Percentiles rank a stretch among this genome's conserved stretches.
These are phyloP conservation scores for Nicotiana sylvestris DNA, from an alignment of 257 asterid genomes.

Conservation along the genomic window DNA sequence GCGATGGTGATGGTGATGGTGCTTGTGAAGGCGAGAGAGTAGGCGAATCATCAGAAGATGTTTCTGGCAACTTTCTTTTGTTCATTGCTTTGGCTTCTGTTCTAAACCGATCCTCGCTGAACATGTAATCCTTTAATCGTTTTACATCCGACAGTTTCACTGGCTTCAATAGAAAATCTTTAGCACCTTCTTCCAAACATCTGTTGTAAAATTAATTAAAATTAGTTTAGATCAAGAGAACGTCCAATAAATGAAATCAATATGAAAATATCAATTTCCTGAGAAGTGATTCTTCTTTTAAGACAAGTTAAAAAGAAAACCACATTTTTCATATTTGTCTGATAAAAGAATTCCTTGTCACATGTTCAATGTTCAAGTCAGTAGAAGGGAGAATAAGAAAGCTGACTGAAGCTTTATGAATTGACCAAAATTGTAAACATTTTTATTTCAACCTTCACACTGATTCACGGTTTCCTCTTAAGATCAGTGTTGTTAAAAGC, in stretches of 20 bases:
- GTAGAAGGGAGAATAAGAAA: no score
- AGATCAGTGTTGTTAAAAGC: no score
- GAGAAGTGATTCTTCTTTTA: background rate
- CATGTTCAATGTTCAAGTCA: no score
- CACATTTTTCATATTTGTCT: background rate
- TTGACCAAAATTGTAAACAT: background rate
- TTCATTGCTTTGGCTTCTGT: slow-evolving; percentile 31
- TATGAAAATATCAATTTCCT: background rate
- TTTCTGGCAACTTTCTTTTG: slow-evolving; percentile 61
- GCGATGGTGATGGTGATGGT: slow-evolving; percentile 26
- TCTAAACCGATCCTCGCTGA: slow-evolving; percentile 44
- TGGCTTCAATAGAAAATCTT: slow-evolving; percentile 85
- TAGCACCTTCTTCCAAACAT: slow-evolving; percentile 94
- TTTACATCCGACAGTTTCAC: slow-evolving; percentile 70
- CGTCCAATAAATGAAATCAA: background rate
- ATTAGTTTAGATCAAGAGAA: background rate
- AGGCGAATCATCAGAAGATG: slow-evolving; percentile 16
- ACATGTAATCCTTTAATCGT: slow-evolving; percentile 67
- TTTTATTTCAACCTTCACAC: background rate
- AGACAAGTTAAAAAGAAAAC: background rate
- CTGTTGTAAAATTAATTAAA: slow-evolving; percentile 27
- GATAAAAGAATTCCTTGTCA: background rate
- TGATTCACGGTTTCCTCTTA: background rate
- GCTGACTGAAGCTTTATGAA: no score
- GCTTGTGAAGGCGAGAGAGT: slow-evolving; percentile 22